Evolutionary conservation across 805 yeast genomes (phyloP).

Genomic region (Candida boleticola): DNA sequence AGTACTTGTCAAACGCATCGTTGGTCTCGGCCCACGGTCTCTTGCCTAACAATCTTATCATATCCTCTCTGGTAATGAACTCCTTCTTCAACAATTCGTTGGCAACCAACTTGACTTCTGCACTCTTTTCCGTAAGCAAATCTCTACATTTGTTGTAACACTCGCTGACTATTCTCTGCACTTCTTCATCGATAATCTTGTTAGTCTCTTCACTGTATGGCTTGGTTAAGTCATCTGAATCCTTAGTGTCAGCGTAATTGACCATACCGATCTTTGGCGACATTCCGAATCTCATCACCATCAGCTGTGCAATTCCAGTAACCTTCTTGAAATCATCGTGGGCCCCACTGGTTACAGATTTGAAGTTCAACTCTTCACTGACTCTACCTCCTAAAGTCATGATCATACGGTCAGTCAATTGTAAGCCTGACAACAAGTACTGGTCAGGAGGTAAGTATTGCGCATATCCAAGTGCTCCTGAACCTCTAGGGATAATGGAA

Average conservation of each 20-base stretch:
- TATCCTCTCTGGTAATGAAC: slow-evolving; percentile 89
- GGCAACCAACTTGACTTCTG: slow-evolving; percentile 81
- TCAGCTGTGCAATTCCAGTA: slow-evolving; percentile 86
- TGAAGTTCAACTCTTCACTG: slow-evolving; percentile 88
- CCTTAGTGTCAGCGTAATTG: slow-evolving; percentile 65
- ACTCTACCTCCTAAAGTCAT: slow-evolving; percentile 98
- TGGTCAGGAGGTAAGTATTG: slow-evolving; percentile 95
- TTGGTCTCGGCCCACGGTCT: slow-evolving; percentile 89
- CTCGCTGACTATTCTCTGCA: slow-evolving; percentile 70
- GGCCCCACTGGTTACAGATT: slow-evolving; percentile 94
- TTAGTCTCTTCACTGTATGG: slow-evolving; percentile 91
- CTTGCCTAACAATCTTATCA: slow-evolving; percentile 84
- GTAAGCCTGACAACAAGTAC: slow-evolving; percentile 71
- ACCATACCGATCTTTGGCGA: slow-evolving; percentile 82
- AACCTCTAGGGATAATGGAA: slow-evolving; percentile 95
- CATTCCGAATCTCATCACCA: slow-evolving; percentile 95
- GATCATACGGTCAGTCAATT: slow-evolving; percentile 84
- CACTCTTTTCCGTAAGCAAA: slow-evolving; percentile 67
- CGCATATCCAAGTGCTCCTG: slow-evolving; percentile 96
- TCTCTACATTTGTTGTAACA: slow-evolving; percentile 69
- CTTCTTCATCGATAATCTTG: slow-evolving; percentile 75
- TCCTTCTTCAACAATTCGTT: slow-evolving; percentile 83
- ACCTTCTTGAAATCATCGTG: slow-evolving; percentile 96
- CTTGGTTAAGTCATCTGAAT: slow-evolving; percentile 68
- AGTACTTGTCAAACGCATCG: slow-evolving; percentile 84